Conservation (phyloP, 495 filamentous ascomycete species). For the Penicillium cataractarum region DNA sequence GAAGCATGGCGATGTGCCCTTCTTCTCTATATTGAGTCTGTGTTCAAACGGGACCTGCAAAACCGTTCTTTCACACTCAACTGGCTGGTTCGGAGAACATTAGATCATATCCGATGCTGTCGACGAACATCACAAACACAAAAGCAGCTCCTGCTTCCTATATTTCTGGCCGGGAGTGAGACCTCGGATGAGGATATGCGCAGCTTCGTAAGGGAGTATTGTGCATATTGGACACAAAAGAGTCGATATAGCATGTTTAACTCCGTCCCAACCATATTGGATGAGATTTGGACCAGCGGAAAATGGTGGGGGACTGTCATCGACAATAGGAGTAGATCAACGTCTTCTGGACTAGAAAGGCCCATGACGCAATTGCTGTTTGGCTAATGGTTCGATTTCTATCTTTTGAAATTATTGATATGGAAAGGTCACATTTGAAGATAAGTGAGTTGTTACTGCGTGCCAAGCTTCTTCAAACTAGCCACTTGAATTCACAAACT, state of each 20-base stretch:
- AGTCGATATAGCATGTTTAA: slow-evolving; percentile 34
- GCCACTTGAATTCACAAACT: too few species aligned
- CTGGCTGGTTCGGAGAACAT: slow-evolving; percentile 13
- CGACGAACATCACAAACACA: slow-evolving; percentile 27
- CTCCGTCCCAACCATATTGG: slow-evolving; percentile 19
- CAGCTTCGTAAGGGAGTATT: slow-evolving; percentile 25
- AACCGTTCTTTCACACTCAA: background rate
- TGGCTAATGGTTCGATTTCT: background rate
- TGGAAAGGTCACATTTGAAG: too few species aligned
- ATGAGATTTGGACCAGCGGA: slow-evolving; percentile 20
- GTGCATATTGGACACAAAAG: slow-evolving; percentile 8
- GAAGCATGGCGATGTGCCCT: slow-evolving; percentile 35
- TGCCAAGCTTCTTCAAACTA: too few species aligned
- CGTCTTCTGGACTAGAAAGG: background rate
- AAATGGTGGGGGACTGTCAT: slow-evolving; percentile 23
- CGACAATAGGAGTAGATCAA: slow-evolving; percentile 14
- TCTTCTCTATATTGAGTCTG: slow-evolving; percentile 33
- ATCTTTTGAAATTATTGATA: too few species aligned
- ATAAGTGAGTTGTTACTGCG: too few species aligned
- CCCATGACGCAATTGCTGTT: background rate
- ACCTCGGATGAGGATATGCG: slow-evolving; percentile 25
- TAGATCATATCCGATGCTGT: slow-evolving; percentile 32
- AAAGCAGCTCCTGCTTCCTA: slow-evolving; percentile 31
- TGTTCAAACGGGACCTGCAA: slow-evolving; percentile 29
- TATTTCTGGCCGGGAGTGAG: slow-evolving; percentile 37